Evolutionary conservation across 2,329 filamentous ascomycete genomes (phyloP).

Genomic region (Colletotrichum orbiculare): DNA sequence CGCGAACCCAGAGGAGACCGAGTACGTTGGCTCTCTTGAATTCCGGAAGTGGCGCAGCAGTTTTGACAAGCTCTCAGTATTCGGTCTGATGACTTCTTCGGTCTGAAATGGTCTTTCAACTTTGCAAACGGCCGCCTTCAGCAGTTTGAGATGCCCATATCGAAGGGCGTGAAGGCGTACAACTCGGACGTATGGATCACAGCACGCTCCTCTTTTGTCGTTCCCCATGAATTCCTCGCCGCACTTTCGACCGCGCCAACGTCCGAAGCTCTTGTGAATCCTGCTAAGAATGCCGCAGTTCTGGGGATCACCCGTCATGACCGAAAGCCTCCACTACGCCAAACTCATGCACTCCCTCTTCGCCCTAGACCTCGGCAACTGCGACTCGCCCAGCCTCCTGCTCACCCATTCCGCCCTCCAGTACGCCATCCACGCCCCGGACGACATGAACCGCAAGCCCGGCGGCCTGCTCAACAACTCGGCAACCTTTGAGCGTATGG

Average conservation of each 20-base stretch:
- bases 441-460: background rate
- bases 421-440: background rate
- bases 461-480: no score
- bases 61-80: background rate
- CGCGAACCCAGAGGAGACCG: background rate
- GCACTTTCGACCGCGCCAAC: background rate
- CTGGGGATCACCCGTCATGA: background rate
- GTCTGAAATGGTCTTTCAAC: background rate
- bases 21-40: background rate
- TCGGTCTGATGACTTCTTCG: background rate
- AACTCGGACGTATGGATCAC: no score
- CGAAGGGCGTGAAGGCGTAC: no score
- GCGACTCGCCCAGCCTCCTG: background rate
- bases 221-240: no score
- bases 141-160: background rate
- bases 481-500: no score
- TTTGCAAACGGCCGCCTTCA: background rate
- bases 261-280: background rate
- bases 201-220: no score
- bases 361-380: background rate
- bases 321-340: constrained; percentile 6
- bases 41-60: no score
- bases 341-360: constrained; percentile 8
- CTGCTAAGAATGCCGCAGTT: background rate
- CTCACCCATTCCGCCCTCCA: background rate